Conservation (phyloP, 2,329 filamentous ascomycete species). For the Pseudopyricularia javanii region DNA sequence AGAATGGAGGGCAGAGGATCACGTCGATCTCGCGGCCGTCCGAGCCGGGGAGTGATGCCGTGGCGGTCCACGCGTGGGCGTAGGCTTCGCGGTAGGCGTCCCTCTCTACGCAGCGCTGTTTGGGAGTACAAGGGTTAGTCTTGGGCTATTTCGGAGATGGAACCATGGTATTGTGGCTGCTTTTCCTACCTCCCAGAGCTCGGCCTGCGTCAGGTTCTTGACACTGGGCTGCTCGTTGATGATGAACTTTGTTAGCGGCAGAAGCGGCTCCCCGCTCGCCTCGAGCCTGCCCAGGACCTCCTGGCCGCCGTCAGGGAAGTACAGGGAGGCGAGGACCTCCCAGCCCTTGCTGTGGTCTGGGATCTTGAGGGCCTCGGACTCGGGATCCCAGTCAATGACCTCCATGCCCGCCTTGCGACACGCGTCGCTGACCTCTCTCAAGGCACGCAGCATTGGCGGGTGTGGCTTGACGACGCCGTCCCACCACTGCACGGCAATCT, state of each 20-base stretch:
- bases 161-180: neutral
- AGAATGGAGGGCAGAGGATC: slow-evolving; percentile 20
- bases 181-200: slow-evolving; percentile 20
- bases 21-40: slow-evolving; percentile 21
- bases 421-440: slow-evolving; percentile 23
- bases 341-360: slow-evolving; percentile 25
- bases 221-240: slow-evolving; percentile 28
- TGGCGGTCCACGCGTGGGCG: slow-evolving; percentile 9
- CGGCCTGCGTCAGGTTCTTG: slow-evolving; percentile 23
- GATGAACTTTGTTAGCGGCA: slow-evolving; percentile 37
- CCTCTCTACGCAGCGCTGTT: slow-evolving; percentile 24
- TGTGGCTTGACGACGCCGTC: slow-evolving; percentile 31
- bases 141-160: slow-evolving; percentile 12
- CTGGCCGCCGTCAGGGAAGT: slow-evolving; percentile 34
- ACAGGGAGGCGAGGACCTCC: slow-evolving; percentile 22
- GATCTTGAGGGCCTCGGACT: slow-evolving; percentile 26
- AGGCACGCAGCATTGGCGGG: slow-evolving; percentile 43
- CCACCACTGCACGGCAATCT: slow-evolving; percentile 4
- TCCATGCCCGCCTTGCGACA: slow-evolving; percentile 6
- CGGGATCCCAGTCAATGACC: slow-evolving; percentile 8
- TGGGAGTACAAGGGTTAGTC: slow-evolving; percentile 5
- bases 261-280: slow-evolving; percentile 32
- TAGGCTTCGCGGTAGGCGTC: slow-evolving; percentile 20
- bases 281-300: slow-evolving; percentile 28
- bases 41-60: slow-evolving; percentile 13